These are phyloP conservation scores for Helicocarpus griseus DNA, from an alignment of 2,329 filamentous ascomycete species.

Conservation along the genomic window DNA sequence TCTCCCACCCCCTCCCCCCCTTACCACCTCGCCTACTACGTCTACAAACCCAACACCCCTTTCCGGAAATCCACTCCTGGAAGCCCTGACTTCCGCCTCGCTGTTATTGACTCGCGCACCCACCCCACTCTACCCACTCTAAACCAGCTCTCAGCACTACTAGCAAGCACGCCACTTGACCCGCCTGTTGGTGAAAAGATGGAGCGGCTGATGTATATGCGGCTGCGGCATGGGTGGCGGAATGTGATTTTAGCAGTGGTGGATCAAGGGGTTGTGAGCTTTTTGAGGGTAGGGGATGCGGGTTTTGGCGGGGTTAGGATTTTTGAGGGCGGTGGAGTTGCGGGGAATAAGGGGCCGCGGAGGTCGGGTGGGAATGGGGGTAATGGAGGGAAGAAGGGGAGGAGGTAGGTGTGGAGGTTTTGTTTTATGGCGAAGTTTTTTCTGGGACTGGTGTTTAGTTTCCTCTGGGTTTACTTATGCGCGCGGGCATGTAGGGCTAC, in stretches of 20 bases:
- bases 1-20: slow-evolving; percentile 33
- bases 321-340: slow-evolving; percentile 41
- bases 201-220: slow-evolving; percentile 54
- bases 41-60: slow-evolving; percentile 64
- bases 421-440: too few species aligned
- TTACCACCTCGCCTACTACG: slow-evolving; percentile 66
- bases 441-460: too few species aligned
- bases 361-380: slow-evolving; percentile 13
- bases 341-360: slow-evolving; percentile 19
- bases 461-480: too few species aligned
- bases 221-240: slow-evolving; percentile 72
- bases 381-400: slow-evolving; percentile 16
- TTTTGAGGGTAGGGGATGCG: slow-evolving; percentile 68
- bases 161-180: slow-evolving; percentile 64
- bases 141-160: slow-evolving; percentile 58
- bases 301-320: slow-evolving; percentile 68
- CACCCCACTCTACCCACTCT: slow-evolving; percentile 60
- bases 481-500: slow-evolving; percentile 25
- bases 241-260: slow-evolving; percentile 82
- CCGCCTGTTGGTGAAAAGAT: slow-evolving; percentile 44
- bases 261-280: slow-evolving; percentile 83
- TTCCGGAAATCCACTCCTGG: slow-evolving; percentile 76
- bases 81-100: slow-evolving; percentile 72
- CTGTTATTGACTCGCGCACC: slow-evolving; percentile 66
- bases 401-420: neutral